Base-by-base conservation (phyloP, 106 monocot species). In the Ottelia alismoides region DNA sequence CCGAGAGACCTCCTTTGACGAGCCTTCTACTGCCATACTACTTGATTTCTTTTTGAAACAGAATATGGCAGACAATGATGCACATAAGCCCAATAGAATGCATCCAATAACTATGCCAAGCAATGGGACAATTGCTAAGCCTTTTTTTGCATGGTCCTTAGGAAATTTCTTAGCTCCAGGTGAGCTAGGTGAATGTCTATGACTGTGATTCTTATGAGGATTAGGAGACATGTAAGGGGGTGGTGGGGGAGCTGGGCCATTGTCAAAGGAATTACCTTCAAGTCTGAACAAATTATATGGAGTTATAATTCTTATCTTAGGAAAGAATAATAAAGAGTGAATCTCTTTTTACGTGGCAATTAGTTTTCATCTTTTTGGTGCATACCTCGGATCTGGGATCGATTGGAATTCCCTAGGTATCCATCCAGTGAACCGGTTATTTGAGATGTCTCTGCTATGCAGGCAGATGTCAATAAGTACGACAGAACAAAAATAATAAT, bases 341-440 rank as follows among this genome's bases (percentile, higher is more conserved):
- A n/a, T n/a, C n/a, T n/a, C n/a, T n/a, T n/a, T n/a, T n/a, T n/a
- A n/a, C n/a, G n/a, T n/a, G n/a, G n/a, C n/a, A n/a, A n/a, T n/a
- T n/a, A n/a, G n/a, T n/a, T n/a, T n/a, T n/a, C n/a, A n/a, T n/a
- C n/a, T n/a, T n/a, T n/a, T 9, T 29, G 53, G 17, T 29, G 63
- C 82, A 69, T 28, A 92, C 92, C 45, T 52, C 20, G 87, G 76
- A 58, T 83, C 73, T 57, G 75, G 75, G 73, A 93, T 93, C 25
- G 75, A 64, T 54, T 58, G 67, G 57, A 93, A 83, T 56, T 75
- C 82, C 60, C 67, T 62, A 1, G 92, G 91, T 56, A 92, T 80
- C 81, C 85, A 85, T 27, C 91, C 91, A 66, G 26, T 65, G 64
- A 92, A 92, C 65, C 78, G 66, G 55, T 92, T 92, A 51, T 92